Conservation (phyloP, 495 filamentous ascomycete species). For the Acidomyces sp. region DNA sequence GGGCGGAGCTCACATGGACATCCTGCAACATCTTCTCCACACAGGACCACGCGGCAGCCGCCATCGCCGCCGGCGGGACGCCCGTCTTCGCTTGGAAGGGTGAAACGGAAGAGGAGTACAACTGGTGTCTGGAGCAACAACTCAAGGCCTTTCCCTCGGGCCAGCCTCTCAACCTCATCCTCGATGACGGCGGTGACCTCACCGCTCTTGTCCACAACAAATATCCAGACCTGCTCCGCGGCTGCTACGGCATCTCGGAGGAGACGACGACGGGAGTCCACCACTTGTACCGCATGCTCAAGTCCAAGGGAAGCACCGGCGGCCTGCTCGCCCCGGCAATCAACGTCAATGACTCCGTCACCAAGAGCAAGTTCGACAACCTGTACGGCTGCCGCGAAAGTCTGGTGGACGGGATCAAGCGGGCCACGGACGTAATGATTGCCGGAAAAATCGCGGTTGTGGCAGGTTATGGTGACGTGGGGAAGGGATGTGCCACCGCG, state of each 20-base stretch:
- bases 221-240: slow-evolving; percentile 93
- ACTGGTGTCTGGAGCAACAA: slow-evolving; percentile 99
- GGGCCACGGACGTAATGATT: slow-evolving; percentile 99
- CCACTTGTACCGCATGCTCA: slow-evolving; percentile 97
- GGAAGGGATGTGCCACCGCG: slow-evolving; percentile 94
- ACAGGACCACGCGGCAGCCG: slow-evolving; percentile 95
- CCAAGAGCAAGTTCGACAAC: slow-evolving; percentile 99
- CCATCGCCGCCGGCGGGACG: slow-evolving; percentile 85
- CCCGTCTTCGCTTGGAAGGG: slow-evolving; percentile 99
- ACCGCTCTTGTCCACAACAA: slow-evolving; percentile 93
- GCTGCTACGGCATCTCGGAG: slow-evolving; percentile 96
- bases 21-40: slow-evolving; percentile 98
- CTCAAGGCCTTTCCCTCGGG: slow-evolving; percentile 89
- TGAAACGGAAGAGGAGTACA: slow-evolving; percentile 99
- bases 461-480: slow-evolving; percentile 96
- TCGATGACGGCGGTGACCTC: slow-evolving; percentile 96
- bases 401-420: slow-evolving; percentile 98
- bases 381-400: slow-evolving; percentile 98
- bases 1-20: slow-evolving; percentile 95
- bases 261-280: slow-evolving; percentile 99
- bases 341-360: slow-evolving; percentile 99
- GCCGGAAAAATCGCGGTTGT: slow-evolving; percentile 96
- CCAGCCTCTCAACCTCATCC: slow-evolving; percentile 94
- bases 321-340: slow-evolving; percentile 81
- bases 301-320: slow-evolving; percentile 45